Percentiles rank a stretch among this genome's conserved stretches.
phyloP scores from a whole-genome alignment of 2,329 filamentous ascomycete genomes.

The Pestalotiopsis sp. region DNA sequence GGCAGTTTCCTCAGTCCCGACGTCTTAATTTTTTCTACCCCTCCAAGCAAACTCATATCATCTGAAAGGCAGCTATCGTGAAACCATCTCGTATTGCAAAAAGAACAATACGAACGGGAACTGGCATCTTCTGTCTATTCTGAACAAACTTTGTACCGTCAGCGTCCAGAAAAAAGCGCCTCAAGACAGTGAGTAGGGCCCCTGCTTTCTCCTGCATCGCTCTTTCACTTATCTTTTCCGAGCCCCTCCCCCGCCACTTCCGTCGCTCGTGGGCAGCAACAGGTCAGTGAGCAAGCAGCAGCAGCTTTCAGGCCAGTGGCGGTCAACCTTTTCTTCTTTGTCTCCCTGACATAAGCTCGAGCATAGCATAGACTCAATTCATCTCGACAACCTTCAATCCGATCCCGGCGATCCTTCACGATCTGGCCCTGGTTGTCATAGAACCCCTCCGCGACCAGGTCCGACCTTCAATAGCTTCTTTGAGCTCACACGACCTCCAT shows the following conservation, averaged over 20 bases:
- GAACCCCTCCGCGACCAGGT: background rate
- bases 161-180: background rate
- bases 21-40: background rate
- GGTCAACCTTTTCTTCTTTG: conserved; percentile 8
- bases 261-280: background rate
- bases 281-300: too few relatives aligned
- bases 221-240: background rate
- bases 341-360: conserved; percentile 10
- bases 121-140: background rate
- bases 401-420: background rate
- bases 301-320: background rate
- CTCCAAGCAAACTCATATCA: background rate
- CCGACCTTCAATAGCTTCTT: background rate
- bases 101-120: background rate
- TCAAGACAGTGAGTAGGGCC: background rate
- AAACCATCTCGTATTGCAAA: background rate
- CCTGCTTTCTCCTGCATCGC: background rate
- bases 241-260: background rate
- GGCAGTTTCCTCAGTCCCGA: background rate
- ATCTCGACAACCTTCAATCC: conserved; percentile 3
- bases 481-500: background rate
- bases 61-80: conserved; percentile 4
- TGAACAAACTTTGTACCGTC: background rate
- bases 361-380: background rate
- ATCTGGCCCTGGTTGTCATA: background rate